A percentile compares a stretch with the other conserved stretches of the same genome.
Evolutionary conservation across 108 stramenopile species (phyloP).

Genomic region (Halocafeteria seosinensis): DNA sequence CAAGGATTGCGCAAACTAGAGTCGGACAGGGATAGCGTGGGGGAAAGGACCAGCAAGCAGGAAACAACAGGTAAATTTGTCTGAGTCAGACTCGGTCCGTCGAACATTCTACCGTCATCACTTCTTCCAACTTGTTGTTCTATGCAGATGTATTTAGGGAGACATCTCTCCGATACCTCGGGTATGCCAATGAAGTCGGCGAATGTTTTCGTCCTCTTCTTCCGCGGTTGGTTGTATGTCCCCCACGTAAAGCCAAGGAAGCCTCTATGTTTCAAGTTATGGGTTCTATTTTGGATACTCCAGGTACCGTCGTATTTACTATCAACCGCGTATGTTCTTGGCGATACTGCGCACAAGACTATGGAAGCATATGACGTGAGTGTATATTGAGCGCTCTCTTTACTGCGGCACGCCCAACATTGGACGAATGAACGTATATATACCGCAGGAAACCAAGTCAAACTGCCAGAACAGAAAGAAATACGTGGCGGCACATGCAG

Average conservation of each 20-base stretch:
- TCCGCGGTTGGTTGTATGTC: not conserved
- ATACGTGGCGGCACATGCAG: conserved; percentile 5
- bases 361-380: not conserved
- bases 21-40: no score
- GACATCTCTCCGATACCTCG: not conserved
- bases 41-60: no score
- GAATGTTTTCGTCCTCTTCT: not conserved
- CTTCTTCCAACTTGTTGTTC: not conserved
- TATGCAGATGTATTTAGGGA: not conserved
- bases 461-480: not conserved
- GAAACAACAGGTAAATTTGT: no score
- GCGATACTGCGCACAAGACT: conserved; percentile 31
- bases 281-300: no score
- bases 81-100: no score
- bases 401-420: not conserved
- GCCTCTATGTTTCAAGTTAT: not conserved
- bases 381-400: not conserved
- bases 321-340: conserved; percentile 26
- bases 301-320: conserved; percentile 25
- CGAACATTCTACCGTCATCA: no score
- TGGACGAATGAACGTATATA: not conserved
- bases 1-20: no score
- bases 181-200: not conserved
- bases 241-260: not conserved
- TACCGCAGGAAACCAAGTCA: not conserved